A percentile compares a stretch with the other conserved stretches of the same genome.
phyloP scores from a whole-genome alignment of 2,329 filamentous ascomycete species.

The Trichoderma sp. region DNA sequence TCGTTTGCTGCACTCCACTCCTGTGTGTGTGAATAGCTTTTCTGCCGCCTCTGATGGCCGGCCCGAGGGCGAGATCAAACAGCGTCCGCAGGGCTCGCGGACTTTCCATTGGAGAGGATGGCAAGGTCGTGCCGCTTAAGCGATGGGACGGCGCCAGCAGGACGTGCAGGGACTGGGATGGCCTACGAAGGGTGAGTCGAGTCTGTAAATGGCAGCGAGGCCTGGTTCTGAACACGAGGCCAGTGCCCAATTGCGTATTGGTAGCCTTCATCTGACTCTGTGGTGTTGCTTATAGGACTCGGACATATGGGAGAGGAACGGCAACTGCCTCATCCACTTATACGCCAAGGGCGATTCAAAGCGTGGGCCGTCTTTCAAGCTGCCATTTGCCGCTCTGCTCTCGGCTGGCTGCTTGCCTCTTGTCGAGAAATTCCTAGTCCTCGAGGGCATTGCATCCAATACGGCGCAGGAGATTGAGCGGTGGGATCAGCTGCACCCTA shows the following conservation, averaged over 20 bases:
- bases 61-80: constrained; percentile 22
- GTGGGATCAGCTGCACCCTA: constrained; percentile 38
- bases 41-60: constrained; percentile 23
- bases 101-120: constrained; percentile 33
- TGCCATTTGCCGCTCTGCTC: constrained; percentile 61
- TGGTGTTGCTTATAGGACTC: constrained; percentile 56
- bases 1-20: constrained; percentile 11
- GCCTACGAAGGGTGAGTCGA: constrained; percentile 48
- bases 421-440: constrained; percentile 53
- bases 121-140: constrained; percentile 38
- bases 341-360: constrained; percentile 66
- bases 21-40: background rate
- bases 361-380: constrained; percentile 66
- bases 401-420: constrained; percentile 61
- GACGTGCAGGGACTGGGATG: constrained; percentile 49
- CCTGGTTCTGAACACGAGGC: background rate
- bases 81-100: constrained; percentile 31
- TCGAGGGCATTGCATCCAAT: constrained; percentile 33
- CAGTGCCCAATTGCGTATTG: background rate
- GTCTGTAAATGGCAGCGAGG: background rate
- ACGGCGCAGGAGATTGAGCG: constrained; percentile 36
- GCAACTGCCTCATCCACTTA: constrained; percentile 70
- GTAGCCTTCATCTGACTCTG: constrained; percentile 5
- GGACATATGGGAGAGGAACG: constrained; percentile 68
- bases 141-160: constrained; percentile 55